These are phyloP conservation scores for Xerocomellus dryophilus DNA, from an alignment of 768 basidiomycete species.

Conservation along the genomic window DNA sequence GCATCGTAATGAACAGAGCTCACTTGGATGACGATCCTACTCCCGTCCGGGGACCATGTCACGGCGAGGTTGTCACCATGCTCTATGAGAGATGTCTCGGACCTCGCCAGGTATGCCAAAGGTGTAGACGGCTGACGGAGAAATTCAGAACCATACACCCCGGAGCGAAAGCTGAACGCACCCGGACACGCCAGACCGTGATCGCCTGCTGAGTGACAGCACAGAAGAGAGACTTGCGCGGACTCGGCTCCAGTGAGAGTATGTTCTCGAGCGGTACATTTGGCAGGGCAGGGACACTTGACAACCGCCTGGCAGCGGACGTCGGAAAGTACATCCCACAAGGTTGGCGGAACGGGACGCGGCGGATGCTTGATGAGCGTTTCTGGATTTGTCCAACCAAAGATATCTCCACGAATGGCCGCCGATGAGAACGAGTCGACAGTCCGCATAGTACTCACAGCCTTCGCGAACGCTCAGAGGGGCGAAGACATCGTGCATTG, in stretches of 20 bases:
- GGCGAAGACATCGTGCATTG: slow-evolving; percentile 2
- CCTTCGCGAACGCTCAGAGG: not conserved
- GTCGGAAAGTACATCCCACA: slow-evolving; percentile 80
- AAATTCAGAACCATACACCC: not conserved
- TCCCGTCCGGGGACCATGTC: slow-evolving; percentile 83
- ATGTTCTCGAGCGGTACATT: slow-evolving; percentile 57
- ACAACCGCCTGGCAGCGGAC: slow-evolving; percentile 69
- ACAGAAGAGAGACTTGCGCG: slow-evolving; percentile 76
- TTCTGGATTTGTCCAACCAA: not conserved
- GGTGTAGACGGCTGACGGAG: slow-evolving; percentile 61
- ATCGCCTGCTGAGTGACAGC: slow-evolving; percentile 68
- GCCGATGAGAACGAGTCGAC: no score
- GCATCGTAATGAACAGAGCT: slow-evolving; percentile 22
- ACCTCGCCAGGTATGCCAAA: slow-evolving; percentile 71
- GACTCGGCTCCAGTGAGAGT: slow-evolving; percentile 59
- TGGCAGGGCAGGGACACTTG: slow-evolving; percentile 65
- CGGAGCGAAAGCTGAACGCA: slow-evolving; percentile 35
- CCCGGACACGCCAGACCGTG: slow-evolving; percentile 79
- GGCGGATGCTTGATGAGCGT: not conserved
- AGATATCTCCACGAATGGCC: slow-evolving; percentile 6
- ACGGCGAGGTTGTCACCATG: slow-evolving; percentile 79
- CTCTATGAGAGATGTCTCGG: slow-evolving; percentile 69
- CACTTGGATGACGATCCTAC: slow-evolving; percentile 77
- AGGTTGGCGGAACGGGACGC: not conserved
- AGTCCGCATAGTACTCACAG: no score